A percentile compares a stretch with the other conserved stretches of the same genome.
phyloP scores from a whole-genome alignment of 352 stramenopile species.

The Phytophthora meadii region DNA sequence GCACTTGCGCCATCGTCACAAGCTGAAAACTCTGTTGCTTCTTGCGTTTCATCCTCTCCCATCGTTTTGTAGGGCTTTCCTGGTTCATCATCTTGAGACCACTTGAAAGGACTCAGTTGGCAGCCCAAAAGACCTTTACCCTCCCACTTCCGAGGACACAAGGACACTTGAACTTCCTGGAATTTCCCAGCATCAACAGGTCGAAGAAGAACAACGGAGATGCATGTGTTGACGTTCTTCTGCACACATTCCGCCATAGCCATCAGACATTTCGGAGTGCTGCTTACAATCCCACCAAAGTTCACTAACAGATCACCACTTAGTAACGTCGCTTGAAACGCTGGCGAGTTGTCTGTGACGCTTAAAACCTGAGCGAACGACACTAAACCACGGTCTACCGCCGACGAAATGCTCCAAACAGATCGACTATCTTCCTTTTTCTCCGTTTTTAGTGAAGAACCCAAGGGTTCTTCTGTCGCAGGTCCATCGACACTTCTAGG shows the following conservation, averaged over 20 bases:
- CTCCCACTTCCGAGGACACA: conserved; percentile 62
- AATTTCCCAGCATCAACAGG: conserved; percentile 11
- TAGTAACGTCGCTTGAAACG: conserved; percentile 50
- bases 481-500: background rate
- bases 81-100: conserved; percentile 25
- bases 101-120: conserved; percentile 71
- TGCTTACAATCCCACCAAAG: conserved; percentile 57
- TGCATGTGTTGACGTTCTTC: conserved; percentile 41
- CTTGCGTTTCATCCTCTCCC: background rate
- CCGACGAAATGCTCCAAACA: conserved; percentile 21
- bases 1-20: conserved; percentile 20
- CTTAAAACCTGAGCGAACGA: conserved; percentile 63
- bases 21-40: background rate
- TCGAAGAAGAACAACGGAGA: conserved; percentile 51
- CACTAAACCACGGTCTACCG: conserved; percentile 13
- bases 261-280: conserved; percentile 58
- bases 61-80: background rate
- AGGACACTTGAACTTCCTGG: conserved; percentile 21
- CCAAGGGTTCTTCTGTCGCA: background rate
- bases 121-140: conserved; percentile 72
- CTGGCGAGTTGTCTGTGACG: conserved; percentile 49
- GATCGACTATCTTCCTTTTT: background rate
- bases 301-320: conserved; percentile 53
- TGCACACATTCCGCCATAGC: conserved; percentile 61
- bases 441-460: background rate